A percentile compares a stretch with the other conserved stretches of the same genome.
These are phyloP conservation scores for Malus domestica DNA, from an alignment of 306 rosid genomes.

Conservation along the genomic window DNA sequence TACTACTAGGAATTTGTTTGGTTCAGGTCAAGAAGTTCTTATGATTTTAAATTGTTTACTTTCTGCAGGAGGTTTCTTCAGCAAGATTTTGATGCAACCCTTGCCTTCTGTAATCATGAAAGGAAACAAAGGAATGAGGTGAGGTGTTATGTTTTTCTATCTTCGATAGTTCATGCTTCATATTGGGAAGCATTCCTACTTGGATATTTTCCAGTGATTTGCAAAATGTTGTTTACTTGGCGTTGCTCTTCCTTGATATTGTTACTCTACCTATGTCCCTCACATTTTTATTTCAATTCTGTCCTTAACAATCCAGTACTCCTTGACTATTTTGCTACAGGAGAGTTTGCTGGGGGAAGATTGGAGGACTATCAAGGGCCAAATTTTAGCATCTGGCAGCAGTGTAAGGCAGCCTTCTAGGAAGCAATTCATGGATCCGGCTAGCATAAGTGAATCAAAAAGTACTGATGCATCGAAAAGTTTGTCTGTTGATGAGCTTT, in stretches of 20 bases:
- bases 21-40: not conserved
- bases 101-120: slow-evolving; percentile 82
- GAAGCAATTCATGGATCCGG: slow-evolving; percentile 63
- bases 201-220: not conserved
- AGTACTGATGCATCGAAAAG: slow-evolving; percentile 83
- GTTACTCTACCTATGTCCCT: not conserved
- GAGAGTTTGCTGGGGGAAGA: slow-evolving; percentile 60
- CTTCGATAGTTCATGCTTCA: not conserved
- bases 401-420: slow-evolving; percentile 56
- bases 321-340: slow-evolving; percentile 25
- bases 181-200: not conserved
- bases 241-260: not conserved
- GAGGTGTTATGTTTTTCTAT: slow-evolving; percentile 14
- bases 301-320: not conserved
- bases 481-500: slow-evolving; percentile 65
- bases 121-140: slow-evolving; percentile 93
- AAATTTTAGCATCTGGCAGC: slow-evolving; percentile 57
- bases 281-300: not conserved
- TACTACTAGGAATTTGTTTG: not conserved
- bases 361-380: slow-evolving; percentile 86
- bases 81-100: slow-evolving; percentile 92
- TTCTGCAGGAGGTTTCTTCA: slow-evolving; percentile 85
- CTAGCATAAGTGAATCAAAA: slow-evolving; percentile 68
- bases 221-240: not conserved
- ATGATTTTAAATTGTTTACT: not conserved